Conservation (phyloP, 2,329 filamentous ascomycete genomes). For the Akanthomyces lecanii region DNA sequence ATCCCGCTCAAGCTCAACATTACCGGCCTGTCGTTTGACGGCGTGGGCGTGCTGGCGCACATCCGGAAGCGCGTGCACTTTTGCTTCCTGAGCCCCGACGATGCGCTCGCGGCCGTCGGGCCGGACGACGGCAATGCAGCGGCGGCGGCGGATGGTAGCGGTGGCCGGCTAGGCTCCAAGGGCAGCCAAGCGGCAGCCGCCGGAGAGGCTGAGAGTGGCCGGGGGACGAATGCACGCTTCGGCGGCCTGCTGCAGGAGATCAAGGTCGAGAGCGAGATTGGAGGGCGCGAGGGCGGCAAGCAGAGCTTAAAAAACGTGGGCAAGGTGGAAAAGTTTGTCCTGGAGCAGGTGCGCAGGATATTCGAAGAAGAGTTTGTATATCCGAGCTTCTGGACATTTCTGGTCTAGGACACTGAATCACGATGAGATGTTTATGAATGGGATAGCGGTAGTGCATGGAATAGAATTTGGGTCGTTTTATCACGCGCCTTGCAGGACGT, state of each 20-base stretch:
- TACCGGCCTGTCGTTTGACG: constrained; percentile 91
- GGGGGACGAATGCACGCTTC: constrained; percentile 35
- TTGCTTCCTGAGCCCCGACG: constrained; percentile 89
- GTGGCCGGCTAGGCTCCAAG: constrained; percentile 1
- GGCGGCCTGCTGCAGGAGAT: constrained; percentile 88
- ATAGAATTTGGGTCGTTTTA: background rate
- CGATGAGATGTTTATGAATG: background rate
- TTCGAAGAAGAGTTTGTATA: constrained; percentile 99
- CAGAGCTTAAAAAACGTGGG: constrained; percentile 97
- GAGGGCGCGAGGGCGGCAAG: constrained; percentile 83
- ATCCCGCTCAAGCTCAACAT: constrained; percentile 94
- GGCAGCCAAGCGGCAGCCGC: constrained; percentile 1
- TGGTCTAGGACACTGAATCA: constrained; percentile 54
- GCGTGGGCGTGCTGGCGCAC: constrained; percentile 85
- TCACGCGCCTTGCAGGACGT: background rate
- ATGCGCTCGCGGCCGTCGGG: constrained; percentile 70
- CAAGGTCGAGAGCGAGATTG: constrained; percentile 95
- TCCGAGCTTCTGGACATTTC: constrained; percentile 96
- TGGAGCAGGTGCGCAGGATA: constrained; percentile 93
- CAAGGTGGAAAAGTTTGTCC: constrained; percentile 95
- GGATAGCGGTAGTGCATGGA: background rate
- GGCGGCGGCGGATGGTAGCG: constrained; percentile 19
- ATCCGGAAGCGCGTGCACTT: constrained; percentile 88
- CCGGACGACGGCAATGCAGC: constrained; percentile 37
- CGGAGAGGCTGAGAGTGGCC: constrained; percentile 24